Base-by-base conservation (phyloP, 768 basidiomycete species). In the Tremella mesenterica region DNA sequence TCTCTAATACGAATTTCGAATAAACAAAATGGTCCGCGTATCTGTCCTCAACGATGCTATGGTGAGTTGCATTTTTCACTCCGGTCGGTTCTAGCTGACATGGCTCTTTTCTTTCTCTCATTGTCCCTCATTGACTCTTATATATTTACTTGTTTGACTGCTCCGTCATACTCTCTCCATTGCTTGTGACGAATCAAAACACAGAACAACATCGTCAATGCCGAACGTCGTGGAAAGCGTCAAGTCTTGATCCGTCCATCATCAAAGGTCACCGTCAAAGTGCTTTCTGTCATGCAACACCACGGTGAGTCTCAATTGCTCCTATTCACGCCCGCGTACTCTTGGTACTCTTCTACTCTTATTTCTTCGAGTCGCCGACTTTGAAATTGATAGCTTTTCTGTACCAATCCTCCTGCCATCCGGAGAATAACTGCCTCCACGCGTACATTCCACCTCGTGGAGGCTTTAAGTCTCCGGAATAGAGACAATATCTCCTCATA, bases 211-310 rank as follows among this genome's bases (percentile, higher is more conserved):
- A 95, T 96, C 64, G 89, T 95, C 84, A 99, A 99, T 65, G 95
- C 95, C 72, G 95, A 97, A 80, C 89, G 90, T 74, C 88, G 91
- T 72, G 95, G 95, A 71, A 99, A 99, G 81, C 89, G 95, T 70
- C 95, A 99, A 79, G 95, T 99, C 58, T 85, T 99, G 68, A 83
- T 99, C 76, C 84, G 93, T 47, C 95, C 95, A 52, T 89, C 87
- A 3, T 93, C 90, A 62, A 99, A 99, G 79, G 95, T 99, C 74
- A 83, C 96, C 60, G 85, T 99, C 64, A 95, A 95, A 76, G 95
- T 96, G 78, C 79, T 99, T 64, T 85, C 83, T 63, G 95, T 97
- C 71, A 96, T 97, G 89, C 95, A 99, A 77, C 86, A 92, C 63
- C 93, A 97, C 78, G 95, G 93, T 87, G 65, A 79, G 86, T 74